These are phyloP conservation scores for Aspergillus thermomutatus DNA, from an alignment of 2,329 filamentous ascomycete species.

Conservation along the genomic window DNA sequence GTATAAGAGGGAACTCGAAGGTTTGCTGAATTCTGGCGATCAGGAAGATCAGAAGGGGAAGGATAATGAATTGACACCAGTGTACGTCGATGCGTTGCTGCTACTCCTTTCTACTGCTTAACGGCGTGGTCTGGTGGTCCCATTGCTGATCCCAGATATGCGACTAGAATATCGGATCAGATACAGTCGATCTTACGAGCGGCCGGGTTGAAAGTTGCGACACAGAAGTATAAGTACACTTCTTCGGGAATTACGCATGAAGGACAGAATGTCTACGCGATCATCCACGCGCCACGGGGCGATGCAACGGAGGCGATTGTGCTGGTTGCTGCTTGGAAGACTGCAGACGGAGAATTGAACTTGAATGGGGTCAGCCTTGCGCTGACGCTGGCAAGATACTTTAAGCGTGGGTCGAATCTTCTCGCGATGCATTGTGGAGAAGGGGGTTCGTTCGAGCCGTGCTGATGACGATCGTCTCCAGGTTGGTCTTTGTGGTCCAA, in stretches of 20 bases:
- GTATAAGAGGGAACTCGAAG: constrained; percentile 78
- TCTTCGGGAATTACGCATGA: constrained; percentile 69
- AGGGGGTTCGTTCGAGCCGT: neutral
- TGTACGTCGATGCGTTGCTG: constrained; percentile 19
- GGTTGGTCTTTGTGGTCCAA: constrained; percentile 98
- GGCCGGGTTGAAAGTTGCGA: constrained; percentile 80
- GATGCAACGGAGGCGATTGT: constrained; percentile 98
- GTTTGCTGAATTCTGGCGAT: constrained; percentile 27
- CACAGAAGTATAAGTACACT: constrained; percentile 82
- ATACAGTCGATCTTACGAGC: constrained; percentile 73
- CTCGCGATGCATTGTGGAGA: neutral
- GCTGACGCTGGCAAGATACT: constrained; percentile 85
- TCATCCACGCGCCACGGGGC: constrained; percentile 87
- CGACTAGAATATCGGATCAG: constrained; percentile 57
- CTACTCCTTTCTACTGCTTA: neutral
- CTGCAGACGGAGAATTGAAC: constrained; percentile 74
- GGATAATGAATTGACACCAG: constrained; percentile 23
- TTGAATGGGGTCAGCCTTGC: constrained; percentile 82
- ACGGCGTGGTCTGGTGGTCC: neutral
- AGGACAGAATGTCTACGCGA: constrained; percentile 89
- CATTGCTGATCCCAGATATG: constrained; percentile 16
- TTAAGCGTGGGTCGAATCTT: constrained; percentile 62
- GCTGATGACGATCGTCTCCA: constrained; percentile 28
- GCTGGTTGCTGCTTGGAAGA: constrained; percentile 83
- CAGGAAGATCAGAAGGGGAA: constrained; percentile 5